Conservation (phyloP, 148 eudicot species). For the Silene uniflora region DNA sequence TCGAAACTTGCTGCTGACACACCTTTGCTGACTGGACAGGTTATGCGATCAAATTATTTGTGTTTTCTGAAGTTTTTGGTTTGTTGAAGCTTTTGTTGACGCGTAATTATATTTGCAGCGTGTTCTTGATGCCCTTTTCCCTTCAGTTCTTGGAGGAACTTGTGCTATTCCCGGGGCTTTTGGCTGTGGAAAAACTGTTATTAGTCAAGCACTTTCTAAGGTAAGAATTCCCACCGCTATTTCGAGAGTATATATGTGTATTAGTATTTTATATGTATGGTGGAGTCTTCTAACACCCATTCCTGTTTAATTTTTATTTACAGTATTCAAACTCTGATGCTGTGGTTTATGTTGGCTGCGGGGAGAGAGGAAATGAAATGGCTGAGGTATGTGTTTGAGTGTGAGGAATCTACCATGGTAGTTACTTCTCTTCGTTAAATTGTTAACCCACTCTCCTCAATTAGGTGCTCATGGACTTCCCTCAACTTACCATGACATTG, state of each 20-base stretch:
- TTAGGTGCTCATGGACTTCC: constrained; percentile 99
- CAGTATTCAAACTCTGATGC: constrained; percentile 99
- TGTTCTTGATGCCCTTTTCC: constrained; percentile 99
- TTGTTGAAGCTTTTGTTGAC: constrained; percentile 12
- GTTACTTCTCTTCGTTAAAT: constrained; percentile 5
- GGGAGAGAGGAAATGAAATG: constrained; percentile 99
- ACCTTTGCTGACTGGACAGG: constrained; percentile 96
- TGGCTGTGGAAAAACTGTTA: constrained; percentile 99
- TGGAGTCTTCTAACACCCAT: constrained; percentile 2
- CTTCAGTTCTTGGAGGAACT: constrained; percentile 99
- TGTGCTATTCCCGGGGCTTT: constrained; percentile 99
- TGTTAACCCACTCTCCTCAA: constrained; percentile 1
- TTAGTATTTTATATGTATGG: neutral
- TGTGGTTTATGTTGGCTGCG: constrained; percentile 98
- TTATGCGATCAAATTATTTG: constrained; percentile 23
- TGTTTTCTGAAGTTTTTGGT: constrained; percentile 3
- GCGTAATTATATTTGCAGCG: constrained; percentile 45
- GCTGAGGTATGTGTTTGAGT: constrained; percentile 69
- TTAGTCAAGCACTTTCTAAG: constrained; percentile 99
- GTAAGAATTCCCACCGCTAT: constrained; percentile 26
- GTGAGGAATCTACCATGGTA: constrained; percentile 4
- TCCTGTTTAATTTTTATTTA: constrained; percentile 16
- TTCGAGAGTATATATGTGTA: neutral
- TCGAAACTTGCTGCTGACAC: constrained; percentile 97
- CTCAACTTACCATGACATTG: constrained; percentile 97